Conservation (phyloP, 805 yeast species). For the Candida jianshihensis region DNA sequence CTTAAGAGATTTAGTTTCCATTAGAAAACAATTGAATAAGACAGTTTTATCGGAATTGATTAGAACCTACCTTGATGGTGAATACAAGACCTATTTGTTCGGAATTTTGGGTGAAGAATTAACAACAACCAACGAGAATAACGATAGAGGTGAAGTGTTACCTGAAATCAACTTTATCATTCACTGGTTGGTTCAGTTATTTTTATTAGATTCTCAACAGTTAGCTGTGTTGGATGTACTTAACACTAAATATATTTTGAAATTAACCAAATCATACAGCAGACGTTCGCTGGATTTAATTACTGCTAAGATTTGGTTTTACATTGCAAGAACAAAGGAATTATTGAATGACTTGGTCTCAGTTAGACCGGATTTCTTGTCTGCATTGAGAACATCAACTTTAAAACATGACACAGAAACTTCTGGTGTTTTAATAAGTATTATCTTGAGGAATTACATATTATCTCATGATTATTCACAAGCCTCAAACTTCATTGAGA, state of each 20-base stretch:
- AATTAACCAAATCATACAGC: conserved; percentile 52
- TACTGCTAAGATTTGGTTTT: conserved; percentile 90
- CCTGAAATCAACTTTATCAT: conserved; percentile 80
- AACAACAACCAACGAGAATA: conserved; percentile 26
- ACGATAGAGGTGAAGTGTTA: conserved; percentile 32
- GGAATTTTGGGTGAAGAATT: conserved; percentile 31
- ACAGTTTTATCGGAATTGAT: conserved; percentile 51
- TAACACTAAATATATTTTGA: conserved; percentile 43
- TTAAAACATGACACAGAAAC: conserved; percentile 91
- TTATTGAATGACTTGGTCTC: conserved; percentile 41
- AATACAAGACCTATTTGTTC: conserved; percentile 36
- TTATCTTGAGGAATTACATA: conserved; percentile 75
- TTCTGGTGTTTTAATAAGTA: conserved; percentile 79
- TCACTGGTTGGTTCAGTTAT: conserved; percentile 73
- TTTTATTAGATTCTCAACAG: conserved; percentile 57
- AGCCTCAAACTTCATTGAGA: conserved; percentile 84
- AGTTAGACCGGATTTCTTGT: conserved; percentile 65
- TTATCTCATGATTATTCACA: conserved; percentile 73
- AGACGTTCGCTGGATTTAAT: conserved; percentile 80
- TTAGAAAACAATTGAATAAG: conserved; percentile 58
- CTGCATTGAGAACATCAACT: conserved; percentile 79
- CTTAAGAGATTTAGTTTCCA: conserved; percentile 70
- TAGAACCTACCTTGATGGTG: conserved; percentile 45
- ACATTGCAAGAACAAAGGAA: conserved; percentile 74
- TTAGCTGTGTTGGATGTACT: conserved; percentile 43